phyloP scores from a whole-genome alignment of 2,329 filamentous ascomycete species.

The Rhinocladiella similis region DNA sequence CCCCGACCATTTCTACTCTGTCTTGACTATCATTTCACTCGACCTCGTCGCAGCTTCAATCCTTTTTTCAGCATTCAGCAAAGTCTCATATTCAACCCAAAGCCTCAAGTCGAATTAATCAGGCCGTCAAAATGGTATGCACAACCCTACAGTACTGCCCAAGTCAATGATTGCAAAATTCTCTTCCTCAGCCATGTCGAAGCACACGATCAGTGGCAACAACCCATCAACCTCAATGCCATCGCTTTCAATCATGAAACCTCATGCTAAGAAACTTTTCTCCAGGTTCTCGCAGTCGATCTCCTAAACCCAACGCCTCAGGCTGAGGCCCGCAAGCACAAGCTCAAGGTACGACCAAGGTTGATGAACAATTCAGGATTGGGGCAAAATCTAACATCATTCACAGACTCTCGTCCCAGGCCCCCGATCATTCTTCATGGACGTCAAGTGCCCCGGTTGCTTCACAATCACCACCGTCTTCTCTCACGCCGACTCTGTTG shows the following conservation, averaged over 20 bases:
- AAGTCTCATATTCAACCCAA: slow-evolving; percentile 6
- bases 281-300: slow-evolving; percentile 99
- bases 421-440: slow-evolving; percentile 99
- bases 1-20: slow-evolving; percentile 19
- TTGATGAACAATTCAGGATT: not conserved
- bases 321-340: slow-evolving; percentile 99
- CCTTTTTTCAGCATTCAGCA: slow-evolving; percentile 38
- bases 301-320: slow-evolving; percentile 98
- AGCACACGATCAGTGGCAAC: slow-evolving; percentile 29
- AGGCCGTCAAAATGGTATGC: slow-evolving; percentile 70
- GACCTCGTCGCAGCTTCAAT: slow-evolving; percentile 32
- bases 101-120: slow-evolving; percentile 8
- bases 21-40: slow-evolving; percentile 34
- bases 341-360: slow-evolving; percentile 92
- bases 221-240: slow-evolving; percentile 22
- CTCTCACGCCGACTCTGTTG: slow-evolving; percentile 99
- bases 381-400: slow-evolving; percentile 13
- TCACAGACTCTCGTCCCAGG: slow-evolving; percentile 84
- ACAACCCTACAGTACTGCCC: slow-evolving; percentile 4
- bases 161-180: slow-evolving; percentile 24
- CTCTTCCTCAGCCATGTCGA: slow-evolving; percentile 13
- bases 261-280: slow-evolving; percentile 26
- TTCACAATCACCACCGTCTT: slow-evolving; percentile 99
- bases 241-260: slow-evolving; percentile 12
- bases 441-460: slow-evolving; percentile 99